Percentiles rank a stretch among this genome's conserved stretches.
Conservation (phyloP, 208 protist genomes). For the Wallacemonas rigidus region DNA sequence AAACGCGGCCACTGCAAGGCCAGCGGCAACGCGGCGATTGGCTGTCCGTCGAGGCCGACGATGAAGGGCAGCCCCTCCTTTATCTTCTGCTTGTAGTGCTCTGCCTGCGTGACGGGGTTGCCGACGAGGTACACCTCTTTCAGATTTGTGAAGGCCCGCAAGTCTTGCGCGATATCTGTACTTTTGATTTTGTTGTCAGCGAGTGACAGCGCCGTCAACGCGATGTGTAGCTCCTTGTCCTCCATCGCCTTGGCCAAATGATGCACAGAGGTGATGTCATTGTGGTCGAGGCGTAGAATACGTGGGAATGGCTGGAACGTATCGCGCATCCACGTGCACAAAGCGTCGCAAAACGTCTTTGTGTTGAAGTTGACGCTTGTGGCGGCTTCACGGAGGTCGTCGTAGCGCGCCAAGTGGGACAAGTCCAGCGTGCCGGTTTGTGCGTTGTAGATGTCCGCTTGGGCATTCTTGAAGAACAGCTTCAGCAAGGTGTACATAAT, state of each 20-base stretch:
- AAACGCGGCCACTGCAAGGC: constrained; percentile 78
- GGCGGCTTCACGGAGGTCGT: constrained; percentile 58
- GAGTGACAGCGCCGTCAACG: constrained; percentile 65
- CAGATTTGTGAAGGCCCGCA: constrained; percentile 68
- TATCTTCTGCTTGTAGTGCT: constrained; percentile 55
- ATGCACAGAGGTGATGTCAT: constrained; percentile 61
- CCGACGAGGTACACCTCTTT: constrained; percentile 62
- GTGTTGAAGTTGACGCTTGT: constrained; percentile 87
- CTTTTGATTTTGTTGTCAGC: constrained; percentile 60
- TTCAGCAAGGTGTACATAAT: constrained; percentile 81
- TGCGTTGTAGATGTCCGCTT: constrained; percentile 57
- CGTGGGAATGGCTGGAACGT: constrained; percentile 64
- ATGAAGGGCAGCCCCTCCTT: constrained; percentile 75
- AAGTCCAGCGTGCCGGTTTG: constrained; percentile 60
- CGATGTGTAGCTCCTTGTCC: constrained; percentile 59
- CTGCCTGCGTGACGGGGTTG: constrained; percentile 60
- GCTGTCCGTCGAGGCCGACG: constrained; percentile 56
- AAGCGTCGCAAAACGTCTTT: constrained; percentile 69
- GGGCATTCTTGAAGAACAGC: constrained; percentile 90
- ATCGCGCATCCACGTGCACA: constrained; percentile 74
- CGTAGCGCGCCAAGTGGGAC: constrained; percentile 40
- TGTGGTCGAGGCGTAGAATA: constrained; percentile 60
- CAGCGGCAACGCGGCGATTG: constrained; percentile 57
- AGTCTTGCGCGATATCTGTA: constrained; percentile 40
- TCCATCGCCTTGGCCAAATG: constrained; percentile 64